phyloP scores from a whole-genome alignment of 2,329 filamentous ascomycete species.

The Exophiala viscosa region DNA sequence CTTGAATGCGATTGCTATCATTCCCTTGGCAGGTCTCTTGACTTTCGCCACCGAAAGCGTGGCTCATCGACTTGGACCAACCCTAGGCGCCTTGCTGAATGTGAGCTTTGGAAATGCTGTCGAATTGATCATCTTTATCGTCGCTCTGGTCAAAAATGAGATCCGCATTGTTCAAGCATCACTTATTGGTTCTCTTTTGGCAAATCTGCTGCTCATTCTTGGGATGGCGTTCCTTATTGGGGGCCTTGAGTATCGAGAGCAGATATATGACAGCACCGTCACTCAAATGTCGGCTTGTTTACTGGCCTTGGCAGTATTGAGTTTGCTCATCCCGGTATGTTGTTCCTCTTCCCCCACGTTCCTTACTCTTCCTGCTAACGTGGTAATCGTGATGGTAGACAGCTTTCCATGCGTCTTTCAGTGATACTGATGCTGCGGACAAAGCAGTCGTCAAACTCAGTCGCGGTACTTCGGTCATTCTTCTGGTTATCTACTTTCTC shows the following conservation, averaged over 20 bases:
- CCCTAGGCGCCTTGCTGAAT: conserved; percentile 81
- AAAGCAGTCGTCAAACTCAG: conserved; percentile 25
- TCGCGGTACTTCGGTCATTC: conserved; percentile 63
- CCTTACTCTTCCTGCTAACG: neutral
- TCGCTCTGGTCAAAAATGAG: conserved; percentile 71
- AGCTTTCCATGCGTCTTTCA: conserved; percentile 65
- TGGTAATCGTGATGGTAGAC: conserved; percentile 44
- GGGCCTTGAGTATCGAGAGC: conserved; percentile 71
- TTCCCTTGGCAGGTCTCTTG: conserved; percentile 83
- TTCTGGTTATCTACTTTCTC: conserved; percentile 75
- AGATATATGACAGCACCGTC: conserved; percentile 87
- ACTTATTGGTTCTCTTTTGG: conserved; percentile 84
- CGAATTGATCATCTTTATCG: conserved; percentile 66
- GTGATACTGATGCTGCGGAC: conserved; percentile 31
- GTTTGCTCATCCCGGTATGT: conserved; percentile 69
- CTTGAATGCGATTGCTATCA: conserved; percentile 89
- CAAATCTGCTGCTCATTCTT: conserved; percentile 82
- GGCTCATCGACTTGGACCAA: conserved; percentile 67
- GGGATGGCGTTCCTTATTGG: conserved; percentile 92
- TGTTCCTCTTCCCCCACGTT: neutral
- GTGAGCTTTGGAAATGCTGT: conserved; percentile 89
- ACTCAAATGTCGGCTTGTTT: conserved; percentile 83
- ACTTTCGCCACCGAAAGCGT: conserved; percentile 88
- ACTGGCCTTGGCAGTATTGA: conserved; percentile 72
- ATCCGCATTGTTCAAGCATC: conserved; percentile 88